Conservation (phyloP, 1,139 yeast species). For the Candida gigantensis region DNA sequence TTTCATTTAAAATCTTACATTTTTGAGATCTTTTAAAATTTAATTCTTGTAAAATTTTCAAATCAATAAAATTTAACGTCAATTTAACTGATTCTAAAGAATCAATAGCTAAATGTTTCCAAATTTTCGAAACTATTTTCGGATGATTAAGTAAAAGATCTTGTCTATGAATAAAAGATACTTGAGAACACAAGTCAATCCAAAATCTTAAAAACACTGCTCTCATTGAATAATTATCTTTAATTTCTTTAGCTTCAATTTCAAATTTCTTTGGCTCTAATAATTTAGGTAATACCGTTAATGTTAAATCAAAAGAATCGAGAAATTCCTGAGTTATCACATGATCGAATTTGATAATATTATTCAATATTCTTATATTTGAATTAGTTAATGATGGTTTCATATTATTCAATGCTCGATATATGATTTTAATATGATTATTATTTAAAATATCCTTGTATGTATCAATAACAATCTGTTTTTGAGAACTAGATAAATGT, state of each 20-base stretch:
- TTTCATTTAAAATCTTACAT: constrained; percentile 76
- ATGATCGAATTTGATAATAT: constrained; percentile 53
- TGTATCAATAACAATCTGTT: constrained; percentile 19
- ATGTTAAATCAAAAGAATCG: constrained; percentile 66
- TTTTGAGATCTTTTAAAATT: constrained; percentile 69
- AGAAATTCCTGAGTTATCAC: constrained; percentile 56
- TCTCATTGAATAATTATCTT: constrained; percentile 49
- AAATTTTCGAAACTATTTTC: constrained; percentile 61
- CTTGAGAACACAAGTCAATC: constrained; percentile 49
- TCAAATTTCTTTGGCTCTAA: constrained; percentile 55
- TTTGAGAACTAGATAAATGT: constrained; percentile 7
- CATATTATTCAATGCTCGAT: constrained; percentile 63
- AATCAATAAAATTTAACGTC: constrained; percentile 51
- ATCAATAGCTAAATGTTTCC: constrained; percentile 66
- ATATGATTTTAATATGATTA: constrained; percentile 59
- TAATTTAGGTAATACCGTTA: constrained; percentile 62
- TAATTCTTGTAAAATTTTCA: constrained; percentile 56
- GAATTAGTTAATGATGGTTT: constrained; percentile 66
- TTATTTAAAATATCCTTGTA: constrained; percentile 55
- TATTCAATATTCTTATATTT: constrained; percentile 53
- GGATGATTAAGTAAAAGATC: constrained; percentile 60
- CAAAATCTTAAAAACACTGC: constrained; percentile 61
- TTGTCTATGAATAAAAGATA: constrained; percentile 57
- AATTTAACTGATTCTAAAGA: constrained; percentile 39
- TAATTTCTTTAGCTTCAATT: constrained; percentile 26